Evolutionary conservation across 1,139 yeast species (phyloP), one percentile per base, ranked within the genome.

Genomic region (Geotrichum restrictum): DNA sequence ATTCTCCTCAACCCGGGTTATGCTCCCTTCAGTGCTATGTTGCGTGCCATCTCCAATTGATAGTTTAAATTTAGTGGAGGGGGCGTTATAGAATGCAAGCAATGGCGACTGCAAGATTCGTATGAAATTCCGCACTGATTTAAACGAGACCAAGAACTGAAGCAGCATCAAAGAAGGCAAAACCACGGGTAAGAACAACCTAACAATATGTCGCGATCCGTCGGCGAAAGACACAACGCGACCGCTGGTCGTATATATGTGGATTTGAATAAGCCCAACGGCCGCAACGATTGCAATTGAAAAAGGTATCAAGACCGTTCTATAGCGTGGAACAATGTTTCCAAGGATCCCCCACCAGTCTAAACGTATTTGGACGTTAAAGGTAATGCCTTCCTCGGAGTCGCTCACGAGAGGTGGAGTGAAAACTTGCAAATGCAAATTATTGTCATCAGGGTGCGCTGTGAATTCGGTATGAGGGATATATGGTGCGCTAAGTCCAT

Each of bases 401-500:
- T 5, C 29, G 29, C 3, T 21, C 2, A 19, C 44, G 14, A 22
- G 48, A 11, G 58, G 57, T n/a, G 62, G 66, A 3, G 68, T 56
- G 60, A 68, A 64, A 1, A 71, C 56, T 57, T 70, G 70, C 7
- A 73, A 50, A 37, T 67, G 68, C 24, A 74, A 58, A 22, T 65
- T 63, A 40, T 60, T 58, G 1, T 46, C 40, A 14, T 47, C 37
- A 5, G 38, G 34, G 7, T 31, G 21, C 8, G 24, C 31, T 14
- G 19, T 58, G 44, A n/a, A 22, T 61, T 27, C 51, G 46, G n/a
- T 49, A 57, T 77, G 77, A 1, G 95, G 94, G 13, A 85, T 78
- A 63, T 74, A 89, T 0, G 97, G 96, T 0, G 94, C 82, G 21
- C 81, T 75, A 3, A 50, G 32, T 10, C 88, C 87, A 65, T 87